A percentile compares a stretch with the other conserved stretches of the same genome.
phyloP scores from a whole-genome alignment of 1,139 yeast species.

The Blastobotrys buckinghamii region DNA sequence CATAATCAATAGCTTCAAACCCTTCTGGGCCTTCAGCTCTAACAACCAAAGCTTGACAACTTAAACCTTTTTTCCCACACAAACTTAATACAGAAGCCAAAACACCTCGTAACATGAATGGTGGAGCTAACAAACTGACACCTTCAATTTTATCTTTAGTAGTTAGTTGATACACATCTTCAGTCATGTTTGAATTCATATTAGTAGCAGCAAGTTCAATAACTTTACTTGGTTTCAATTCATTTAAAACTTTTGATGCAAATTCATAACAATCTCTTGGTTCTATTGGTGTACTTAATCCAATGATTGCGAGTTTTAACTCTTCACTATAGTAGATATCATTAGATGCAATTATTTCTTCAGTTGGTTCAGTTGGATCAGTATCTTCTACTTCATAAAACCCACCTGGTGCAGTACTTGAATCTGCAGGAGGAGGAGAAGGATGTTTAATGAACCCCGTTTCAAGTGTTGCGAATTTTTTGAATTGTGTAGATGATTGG shows the following conservation, averaged over 20 bases:
- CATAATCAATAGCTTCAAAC: conserved; percentile 25
- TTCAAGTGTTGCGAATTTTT: neutral
- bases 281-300: conserved; percentile 12
- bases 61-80: conserved; percentile 15
- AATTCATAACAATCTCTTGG: conserved; percentile 20
- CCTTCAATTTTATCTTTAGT: conserved; percentile 1
- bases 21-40: conserved; percentile 30
- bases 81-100: conserved; percentile 24
- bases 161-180: conserved; percentile 16
- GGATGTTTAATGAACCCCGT: neutral
- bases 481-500: neutral
- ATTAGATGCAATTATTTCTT: neutral
- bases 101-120: conserved; percentile 26
- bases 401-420: neutral
- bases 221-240: conserved; percentile 16
- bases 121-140: conserved; percentile 20
- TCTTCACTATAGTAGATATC: neutral
- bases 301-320: neutral
- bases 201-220: conserved; percentile 19
- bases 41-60: conserved; percentile 23
- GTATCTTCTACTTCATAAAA: neutral
- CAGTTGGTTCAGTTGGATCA: neutral
- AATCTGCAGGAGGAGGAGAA: conserved; percentile 13
- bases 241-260: conserved; percentile 14
- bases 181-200: conserved; percentile 16